Percentiles rank a stretch among this genome's conserved stretches.
These are phyloP conservation scores for Penicillium polonicum DNA, from an alignment of 2,329 filamentous ascomycete genomes.

Conservation along the genomic window DNA sequence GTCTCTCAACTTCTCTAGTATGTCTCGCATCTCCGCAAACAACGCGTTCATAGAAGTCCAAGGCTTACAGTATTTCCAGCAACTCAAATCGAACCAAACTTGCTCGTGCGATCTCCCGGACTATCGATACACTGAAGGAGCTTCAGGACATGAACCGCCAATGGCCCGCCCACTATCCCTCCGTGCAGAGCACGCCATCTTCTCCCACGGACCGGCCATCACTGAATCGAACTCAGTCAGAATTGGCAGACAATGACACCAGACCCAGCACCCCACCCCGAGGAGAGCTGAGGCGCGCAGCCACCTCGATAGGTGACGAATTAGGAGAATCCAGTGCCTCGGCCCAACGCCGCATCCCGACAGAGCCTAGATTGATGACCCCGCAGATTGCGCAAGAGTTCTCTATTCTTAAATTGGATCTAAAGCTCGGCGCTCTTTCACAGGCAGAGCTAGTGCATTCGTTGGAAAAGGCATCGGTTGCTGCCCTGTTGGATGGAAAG, in stretches of 20 bases:
- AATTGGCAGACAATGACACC: slow-evolving; percentile 27
- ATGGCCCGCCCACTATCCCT: slow-evolving; percentile 95
- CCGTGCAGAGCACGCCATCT: slow-evolving; percentile 42
- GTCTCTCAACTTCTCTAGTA: slow-evolving; percentile 87
- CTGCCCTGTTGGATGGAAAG: slow-evolving; percentile 86
- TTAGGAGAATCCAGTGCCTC: slow-evolving; percentile 70
- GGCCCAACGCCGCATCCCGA: slow-evolving; percentile 59
- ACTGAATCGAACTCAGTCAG: slow-evolving; percentile 39
- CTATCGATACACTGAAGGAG: slow-evolving; percentile 76
- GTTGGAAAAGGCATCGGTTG: slow-evolving; percentile 86
- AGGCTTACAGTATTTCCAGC: slow-evolving; percentile 36
- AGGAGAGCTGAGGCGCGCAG: slow-evolving; percentile 64
- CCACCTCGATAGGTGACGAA: slow-evolving; percentile 65
- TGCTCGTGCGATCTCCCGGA: slow-evolving; percentile 81
- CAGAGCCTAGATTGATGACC: slow-evolving; percentile 81
- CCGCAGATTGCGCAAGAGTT: slow-evolving; percentile 95
- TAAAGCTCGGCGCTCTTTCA: slow-evolving; percentile 82
- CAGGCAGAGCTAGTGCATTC: slow-evolving; percentile 93
- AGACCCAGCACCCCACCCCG: slow-evolving; percentile 38
- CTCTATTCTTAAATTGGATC: slow-evolving; percentile 88
- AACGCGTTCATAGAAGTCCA: neutral
- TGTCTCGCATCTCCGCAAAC: slow-evolving; percentile 15
- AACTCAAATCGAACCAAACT: slow-evolving; percentile 87
- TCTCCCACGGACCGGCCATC: slow-evolving; percentile 36
- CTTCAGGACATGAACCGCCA: slow-evolving; percentile 85